Base-by-base conservation (phyloP, 306 rosid genomes). In the Vicia villosa region DNA sequence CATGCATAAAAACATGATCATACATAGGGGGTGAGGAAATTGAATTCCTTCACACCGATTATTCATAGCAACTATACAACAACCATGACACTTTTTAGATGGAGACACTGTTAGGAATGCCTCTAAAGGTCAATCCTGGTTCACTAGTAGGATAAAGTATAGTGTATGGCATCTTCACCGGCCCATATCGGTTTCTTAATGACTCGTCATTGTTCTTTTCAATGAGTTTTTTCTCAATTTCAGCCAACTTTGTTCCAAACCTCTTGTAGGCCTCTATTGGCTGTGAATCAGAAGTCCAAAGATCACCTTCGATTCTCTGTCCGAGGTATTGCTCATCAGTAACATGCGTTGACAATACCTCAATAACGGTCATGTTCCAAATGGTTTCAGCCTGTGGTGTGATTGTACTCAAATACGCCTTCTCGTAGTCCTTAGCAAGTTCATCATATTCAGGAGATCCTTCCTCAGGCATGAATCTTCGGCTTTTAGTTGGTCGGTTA, bases 101-200 rank as follows among this genome's bases (percentile, higher is more conserved):
- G 6, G 92, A 88, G 67, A 91, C 79, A 15, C 97, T 91, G 16
- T 88, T 91, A n/a, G 92, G 97, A 72, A 91, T 84, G 28, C 97
- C 97, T 75, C 84, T 80, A 36, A 68, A 79, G 16, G 95, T 88
- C 10, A 91, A 81, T 4, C 97, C 92, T 8, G 73, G 81, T 12
- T 74, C 75, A 50, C 97, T 88, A 0, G 82, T 42, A 57, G 95
- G 97, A 79, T 83, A 72, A 15, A 90, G 92, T 66, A 88, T 49
- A 14, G 97, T 90, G 76, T 90, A 90, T 0, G 95, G 97, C 77
- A 88, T 63, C 32, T 80, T 72, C 13, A 73, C 89, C 0, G 92
- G 92, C 3, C 97, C 97, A 59, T 10, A 55, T 5, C 97, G 55
- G 73, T 88, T 91, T 32, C 69, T 73, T 37, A 79, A 17, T 16